Evolutionary conservation across 148 eudicot genomes (phyloP), one percentile per base, ranked within the genome.

Genomic region (Cornus suecica): DNA sequence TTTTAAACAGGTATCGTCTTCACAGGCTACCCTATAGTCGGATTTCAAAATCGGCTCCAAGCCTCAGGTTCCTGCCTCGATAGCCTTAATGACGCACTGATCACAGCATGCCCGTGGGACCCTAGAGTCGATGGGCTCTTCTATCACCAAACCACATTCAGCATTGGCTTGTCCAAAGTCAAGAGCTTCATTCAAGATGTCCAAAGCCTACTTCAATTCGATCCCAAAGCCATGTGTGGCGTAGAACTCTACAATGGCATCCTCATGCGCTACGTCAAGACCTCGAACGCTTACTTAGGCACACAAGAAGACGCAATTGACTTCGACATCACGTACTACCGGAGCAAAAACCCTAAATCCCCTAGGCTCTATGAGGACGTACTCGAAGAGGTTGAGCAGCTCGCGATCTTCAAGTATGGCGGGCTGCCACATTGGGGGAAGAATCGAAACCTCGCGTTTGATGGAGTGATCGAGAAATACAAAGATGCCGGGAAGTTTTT

Each of bases 391-490:
- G 81, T 92, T 1, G 98, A 94, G 68, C 98, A 94, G 51, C 84
- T 94, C 65, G 98, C 90, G 0, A 11, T 90, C 28, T 89, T 89
- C 70, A 94, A 94, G 79, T 94, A 94, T 41, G 82, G 79, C 31
- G 98, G 85, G 16, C 10, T 86, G 18, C 98, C 98, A 10, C 98
- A 94, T 16, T 94, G 98, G 98, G 98, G 97, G 4, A 94, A 94
- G 83, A 94, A 94, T 65, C 77, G 97, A 10, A 92, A 92, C 56
- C 30, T 92, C 71, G 98, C 92, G 0, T 92, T 94, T 31, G 68
- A 80, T 9, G 92, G 87, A 11, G 96, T 65, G 5, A 84, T 89
- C 30, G 76, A 82, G 1, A 94, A 90, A 75, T 92, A 87, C 45
- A 79, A 74, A 60, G 84, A 88, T 18, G 84, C 74, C 0, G 11